Evolutionary conservation across 306 rosid genomes (phyloP), one percentile per base, ranked within the genome.

Genomic region (Fagus crenata): DNA sequence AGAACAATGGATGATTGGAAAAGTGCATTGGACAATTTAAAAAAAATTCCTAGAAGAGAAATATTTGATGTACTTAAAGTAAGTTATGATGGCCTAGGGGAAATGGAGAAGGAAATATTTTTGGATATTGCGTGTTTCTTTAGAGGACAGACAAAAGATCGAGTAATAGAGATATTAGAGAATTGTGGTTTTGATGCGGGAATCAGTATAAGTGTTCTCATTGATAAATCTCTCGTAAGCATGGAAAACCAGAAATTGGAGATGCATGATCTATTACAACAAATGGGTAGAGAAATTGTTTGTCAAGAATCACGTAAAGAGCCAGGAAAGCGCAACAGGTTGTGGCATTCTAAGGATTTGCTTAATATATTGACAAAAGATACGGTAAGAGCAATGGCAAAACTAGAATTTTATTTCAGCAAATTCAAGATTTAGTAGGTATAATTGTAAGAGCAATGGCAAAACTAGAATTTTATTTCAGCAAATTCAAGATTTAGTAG

Each of bases 201-300:
- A 18, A 56, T 56, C 1, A 7, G 33, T n/a, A 17, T 18, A 28
- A 56, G 63, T 17, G 32, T 6, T 56, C 63, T 56, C 2, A 7
- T 31, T 40, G 75, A 77, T 54, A 77, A 54, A 77, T 54, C 75
- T 6, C n/a, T 77, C 49, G 5, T 7, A 56, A 56, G 7, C 32
- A n/a, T 5, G 6, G 13, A 56, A n/a, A 55, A 55, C 28, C 7
- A 46, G 2, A 46, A 46, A 14, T 9, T 56, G 32, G 3, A 9
- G 32, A 18, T 56, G 33, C 63, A 56, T 56, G 33, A 56, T 56
- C 32, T 18, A 28, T 0, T 56, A 17, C 63, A 56, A 56, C 28
- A 56, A 18, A 56, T 56, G 63, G 63, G 63, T 56, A n/a, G n/a
- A 9, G 32, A 56, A 56, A 56, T 18, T 2, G 4, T 56, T 56